Evolutionary conservation across 2,329 filamentous ascomycete species (phyloP).

Genomic region (Calonectria crousiana): DNA sequence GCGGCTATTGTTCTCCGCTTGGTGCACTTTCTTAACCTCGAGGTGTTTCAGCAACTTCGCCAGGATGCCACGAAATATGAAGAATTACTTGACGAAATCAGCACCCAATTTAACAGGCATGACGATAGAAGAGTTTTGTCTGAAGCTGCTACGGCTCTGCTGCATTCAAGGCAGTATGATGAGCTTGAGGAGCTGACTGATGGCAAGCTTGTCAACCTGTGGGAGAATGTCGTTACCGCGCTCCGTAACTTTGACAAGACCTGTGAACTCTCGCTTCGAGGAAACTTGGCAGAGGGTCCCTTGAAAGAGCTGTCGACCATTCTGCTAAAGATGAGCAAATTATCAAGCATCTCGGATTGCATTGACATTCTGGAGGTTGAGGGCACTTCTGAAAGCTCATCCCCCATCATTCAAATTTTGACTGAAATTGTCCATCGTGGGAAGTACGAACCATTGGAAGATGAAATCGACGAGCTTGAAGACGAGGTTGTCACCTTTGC

Average conservation of each 20-base stretch:
- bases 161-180: conserved; percentile 88
- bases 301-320: conserved; percentile 80
- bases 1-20: conserved; percentile 88
- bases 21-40: conserved; percentile 87
- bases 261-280: conserved; percentile 78
- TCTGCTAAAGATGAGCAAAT: conserved; percentile 82
- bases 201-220: conserved; percentile 82
- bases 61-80: conserved; percentile 87
- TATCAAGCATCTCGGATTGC: conserved; percentile 84
- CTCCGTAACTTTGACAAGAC: conserved; percentile 79
- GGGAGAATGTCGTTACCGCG: conserved; percentile 84
- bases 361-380: conserved; percentile 78
- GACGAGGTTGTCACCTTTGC: conserved; percentile 82
- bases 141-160: conserved; percentile 84
- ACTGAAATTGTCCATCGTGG: conserved; percentile 81
- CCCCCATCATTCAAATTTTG: conserved; percentile 75
- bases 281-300: conserved; percentile 73
- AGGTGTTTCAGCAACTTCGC: conserved; percentile 88
- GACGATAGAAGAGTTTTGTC: conserved; percentile 86
- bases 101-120: conserved; percentile 94
- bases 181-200: conserved; percentile 90
- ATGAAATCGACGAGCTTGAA: conserved; percentile 81
- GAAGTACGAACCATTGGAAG: conserved; percentile 74
- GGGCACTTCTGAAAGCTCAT: conserved; percentile 60
- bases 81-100: conserved; percentile 88